phyloP scores from a whole-genome alignment of 306 rosid species.

The Gillenia trifoliata region DNA sequence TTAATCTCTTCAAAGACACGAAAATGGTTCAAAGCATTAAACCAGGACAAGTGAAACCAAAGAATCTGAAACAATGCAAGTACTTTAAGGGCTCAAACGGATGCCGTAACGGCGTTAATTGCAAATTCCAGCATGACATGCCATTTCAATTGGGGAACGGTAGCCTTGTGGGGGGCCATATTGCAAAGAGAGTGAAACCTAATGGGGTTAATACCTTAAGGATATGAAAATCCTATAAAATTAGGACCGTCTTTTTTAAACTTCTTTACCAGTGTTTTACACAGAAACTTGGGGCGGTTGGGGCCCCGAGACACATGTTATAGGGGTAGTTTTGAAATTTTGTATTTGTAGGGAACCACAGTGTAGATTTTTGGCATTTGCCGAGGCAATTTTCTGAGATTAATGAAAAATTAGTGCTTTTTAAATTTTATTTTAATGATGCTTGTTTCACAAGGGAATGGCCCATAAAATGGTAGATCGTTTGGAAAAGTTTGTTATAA shows the following conservation, averaged over 20 bases:
- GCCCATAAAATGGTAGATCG: no score
- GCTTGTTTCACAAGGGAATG: not conserved
- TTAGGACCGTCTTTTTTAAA: not conserved
- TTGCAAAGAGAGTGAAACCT: slow-evolving; percentile 52
- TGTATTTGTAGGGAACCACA: no score
- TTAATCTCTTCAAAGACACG: slow-evolving; percentile 32
- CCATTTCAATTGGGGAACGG: slow-evolving; percentile 23
- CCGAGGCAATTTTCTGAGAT: not conserved
- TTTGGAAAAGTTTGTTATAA: no score
- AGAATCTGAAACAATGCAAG: slow-evolving; percentile 50
- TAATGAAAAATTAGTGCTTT: not conserved
- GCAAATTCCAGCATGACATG: slow-evolving; percentile 52
- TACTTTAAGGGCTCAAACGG: slow-evolving; percentile 61
- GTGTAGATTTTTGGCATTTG: no score
- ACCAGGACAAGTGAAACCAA: slow-evolving; percentile 36
- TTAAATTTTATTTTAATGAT: not conserved
- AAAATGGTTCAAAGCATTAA: slow-evolving; percentile 33
- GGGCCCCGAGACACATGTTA: not conserved
- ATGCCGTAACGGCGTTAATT: slow-evolving; percentile 58
- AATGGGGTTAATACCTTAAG: slow-evolving; percentile 31
- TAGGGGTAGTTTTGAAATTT: not conserved
- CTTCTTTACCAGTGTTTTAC: not conserved
- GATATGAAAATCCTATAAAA: not conserved
- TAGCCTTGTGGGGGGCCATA: slow-evolving; percentile 19
- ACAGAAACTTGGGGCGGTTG: not conserved